Percentiles rank a stretch among this genome's conserved stretches.
Conservation (phyloP, 164 flowering plant genomes). For the Amborella trichopoda region DNA sequence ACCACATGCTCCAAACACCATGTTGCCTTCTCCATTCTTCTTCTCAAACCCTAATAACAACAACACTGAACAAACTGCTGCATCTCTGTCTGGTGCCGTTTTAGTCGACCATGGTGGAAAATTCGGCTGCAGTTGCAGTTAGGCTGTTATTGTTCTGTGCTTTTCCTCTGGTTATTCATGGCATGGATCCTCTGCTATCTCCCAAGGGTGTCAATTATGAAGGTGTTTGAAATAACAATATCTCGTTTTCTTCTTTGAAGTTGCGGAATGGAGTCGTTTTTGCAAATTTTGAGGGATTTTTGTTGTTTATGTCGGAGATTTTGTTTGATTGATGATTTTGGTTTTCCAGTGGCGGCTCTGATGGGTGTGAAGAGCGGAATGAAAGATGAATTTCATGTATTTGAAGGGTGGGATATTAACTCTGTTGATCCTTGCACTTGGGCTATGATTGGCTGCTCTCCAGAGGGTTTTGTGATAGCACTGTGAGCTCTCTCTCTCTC, state of each 20-base stretch:
- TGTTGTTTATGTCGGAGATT: not conserved
- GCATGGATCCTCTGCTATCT: slow-evolving; percentile 57
- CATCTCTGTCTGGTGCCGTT: too few species aligned
- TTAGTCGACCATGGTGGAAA: too few species aligned
- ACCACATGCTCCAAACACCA: too few species aligned
- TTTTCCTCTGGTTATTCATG: slow-evolving; percentile 14
- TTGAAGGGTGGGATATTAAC: slow-evolving; percentile 94
- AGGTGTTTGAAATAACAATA: slow-evolving; percentile 28
- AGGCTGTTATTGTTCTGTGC: slow-evolving; percentile 12
- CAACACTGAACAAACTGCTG: too few species aligned
- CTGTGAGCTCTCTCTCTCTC: slow-evolving; percentile 59
- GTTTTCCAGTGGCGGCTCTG: slow-evolving; percentile 66
- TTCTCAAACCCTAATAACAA: too few species aligned
- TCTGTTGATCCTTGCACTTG: slow-evolving; percentile 99
- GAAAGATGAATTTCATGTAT: slow-evolving; percentile 37
- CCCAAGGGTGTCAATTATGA: slow-evolving; percentile 96
- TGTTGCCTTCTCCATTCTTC: too few species aligned
- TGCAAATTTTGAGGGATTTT: not conserved
- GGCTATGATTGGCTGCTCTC: slow-evolving; percentile 84
- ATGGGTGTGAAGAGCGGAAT: slow-evolving; percentile 81
- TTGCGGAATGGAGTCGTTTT: not conserved
- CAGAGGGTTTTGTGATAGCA: slow-evolving; percentile 72
- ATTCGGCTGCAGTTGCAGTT: not conserved
- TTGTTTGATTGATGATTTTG: not conserved
- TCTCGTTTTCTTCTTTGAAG: not conserved